These are phyloP conservation scores for Lolium rigidum DNA, from an alignment of 176 grass and related monocot species.

Conservation along the genomic window DNA sequence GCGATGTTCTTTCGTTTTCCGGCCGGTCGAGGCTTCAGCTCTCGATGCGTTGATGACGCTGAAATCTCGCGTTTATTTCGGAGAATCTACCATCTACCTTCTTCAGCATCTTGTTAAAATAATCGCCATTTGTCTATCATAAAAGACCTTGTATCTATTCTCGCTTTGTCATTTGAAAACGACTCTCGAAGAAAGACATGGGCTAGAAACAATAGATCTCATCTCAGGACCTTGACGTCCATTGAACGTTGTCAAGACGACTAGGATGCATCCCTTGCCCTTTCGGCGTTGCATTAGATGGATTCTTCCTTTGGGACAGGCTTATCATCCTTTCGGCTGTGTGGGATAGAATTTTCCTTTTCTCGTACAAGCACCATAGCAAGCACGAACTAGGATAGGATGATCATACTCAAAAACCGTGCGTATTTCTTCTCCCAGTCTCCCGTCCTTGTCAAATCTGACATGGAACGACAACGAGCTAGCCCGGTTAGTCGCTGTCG, in stretches of 20 bases:
- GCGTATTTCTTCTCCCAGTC: not conserved
- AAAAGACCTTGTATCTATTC: not conserved
- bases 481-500: not conserved
- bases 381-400: too few relatives aligned
- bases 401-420: not conserved
- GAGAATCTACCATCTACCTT: not conserved
- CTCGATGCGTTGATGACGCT: not conserved
- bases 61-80: not conserved
- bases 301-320: not conserved
- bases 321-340: not conserved
- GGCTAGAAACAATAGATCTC: not conserved
- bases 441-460: slow-evolving; percentile 5
- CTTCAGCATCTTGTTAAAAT: not conserved
- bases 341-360: not conserved
- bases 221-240: not conserved
- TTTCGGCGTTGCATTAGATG: slow-evolving; percentile 12
- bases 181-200: not conserved
- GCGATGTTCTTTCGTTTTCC: too few relatives aligned
- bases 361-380: not conserved
- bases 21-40: too few relatives aligned
- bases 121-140: not conserved
- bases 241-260: not conserved
- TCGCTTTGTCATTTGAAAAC: not conserved
- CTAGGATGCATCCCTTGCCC: not conserved
- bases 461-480: not conserved